Conservation (phyloP, 2,329 filamentous ascomycete genomes). For the Phialemoniopsis sp. region DNA sequence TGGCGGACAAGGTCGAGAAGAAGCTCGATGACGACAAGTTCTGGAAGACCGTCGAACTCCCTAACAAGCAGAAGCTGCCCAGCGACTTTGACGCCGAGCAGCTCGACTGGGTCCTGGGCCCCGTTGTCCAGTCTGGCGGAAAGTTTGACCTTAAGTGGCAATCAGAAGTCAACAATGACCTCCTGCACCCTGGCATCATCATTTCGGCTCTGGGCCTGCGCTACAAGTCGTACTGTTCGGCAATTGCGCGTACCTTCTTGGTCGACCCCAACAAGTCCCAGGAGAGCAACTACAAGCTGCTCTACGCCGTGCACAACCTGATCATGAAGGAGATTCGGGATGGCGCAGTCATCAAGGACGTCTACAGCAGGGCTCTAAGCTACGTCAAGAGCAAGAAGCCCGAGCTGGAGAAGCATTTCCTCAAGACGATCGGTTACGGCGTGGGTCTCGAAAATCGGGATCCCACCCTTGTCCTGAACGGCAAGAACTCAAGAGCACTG, state of each 20-base stretch:
- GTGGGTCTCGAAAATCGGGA: slow-evolving; percentile 93
- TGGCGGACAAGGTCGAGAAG: slow-evolving; percentile 82
- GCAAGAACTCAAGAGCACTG: slow-evolving; percentile 75
- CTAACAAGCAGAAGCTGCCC: slow-evolving; percentile 71
- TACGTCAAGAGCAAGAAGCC: slow-evolving; percentile 88
- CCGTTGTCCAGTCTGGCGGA: slow-evolving; percentile 90
- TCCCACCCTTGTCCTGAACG: slow-evolving; percentile 75
- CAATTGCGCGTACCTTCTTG: slow-evolving; percentile 89
- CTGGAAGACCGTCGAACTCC: slow-evolving; percentile 75
- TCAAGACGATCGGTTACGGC: slow-evolving; percentile 87
- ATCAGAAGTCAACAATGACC: slow-evolving; percentile 73
- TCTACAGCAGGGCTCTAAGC: slow-evolving; percentile 81
- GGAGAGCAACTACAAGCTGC: slow-evolving; percentile 88
- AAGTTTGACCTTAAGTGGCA: slow-evolving; percentile 87
- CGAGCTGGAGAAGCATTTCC: slow-evolving; percentile 89
- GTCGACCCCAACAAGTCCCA: slow-evolving; percentile 97
- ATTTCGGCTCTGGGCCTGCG: slow-evolving; percentile 86
- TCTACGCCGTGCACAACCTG: slow-evolving; percentile 80
- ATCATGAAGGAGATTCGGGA: slow-evolving; percentile 89
- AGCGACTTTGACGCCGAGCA: slow-evolving; percentile 82
- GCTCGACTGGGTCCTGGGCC: slow-evolving; percentile 90
- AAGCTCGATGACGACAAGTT: slow-evolving; percentile 94
- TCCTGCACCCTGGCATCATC: slow-evolving; percentile 88
- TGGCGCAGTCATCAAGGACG: slow-evolving; percentile 79
- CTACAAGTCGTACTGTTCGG: slow-evolving; percentile 93